Evolutionary conservation across 2,329 filamentous ascomycete species (phyloP).

Genomic region (Neonectria ditissima): DNA sequence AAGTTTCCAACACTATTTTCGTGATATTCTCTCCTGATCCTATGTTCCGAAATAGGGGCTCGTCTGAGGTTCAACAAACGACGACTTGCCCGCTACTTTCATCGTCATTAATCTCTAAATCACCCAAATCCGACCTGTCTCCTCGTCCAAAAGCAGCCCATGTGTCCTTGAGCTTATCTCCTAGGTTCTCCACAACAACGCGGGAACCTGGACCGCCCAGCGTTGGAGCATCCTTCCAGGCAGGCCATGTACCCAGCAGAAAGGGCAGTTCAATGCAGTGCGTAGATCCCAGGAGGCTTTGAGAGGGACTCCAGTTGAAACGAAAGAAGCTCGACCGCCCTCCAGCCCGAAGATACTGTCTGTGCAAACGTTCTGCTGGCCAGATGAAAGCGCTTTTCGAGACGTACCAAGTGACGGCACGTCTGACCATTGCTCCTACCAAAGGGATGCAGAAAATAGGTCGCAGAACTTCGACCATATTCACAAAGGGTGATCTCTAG

Average conservation of each 20-base stretch:
- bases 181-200: too few species aligned
- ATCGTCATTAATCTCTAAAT: too few species aligned
- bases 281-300: neutral
- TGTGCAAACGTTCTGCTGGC: neutral
- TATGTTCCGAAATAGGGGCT: too few species aligned
- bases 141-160: too few species aligned
- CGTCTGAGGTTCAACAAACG: too few species aligned
- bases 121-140: too few species aligned
- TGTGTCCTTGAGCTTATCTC: too few species aligned
- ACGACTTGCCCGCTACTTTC: too few species aligned
- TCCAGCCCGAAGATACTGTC: neutral
- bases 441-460: too few species aligned
- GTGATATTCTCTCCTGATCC: too few species aligned
- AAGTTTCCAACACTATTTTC: too few species aligned
- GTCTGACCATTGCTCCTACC: neutral
- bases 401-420: neutral
- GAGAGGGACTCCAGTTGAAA: neutral
- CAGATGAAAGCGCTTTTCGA: neutral
- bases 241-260: neutral
- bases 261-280: neutral
- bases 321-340: neutral
- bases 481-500: neutral
- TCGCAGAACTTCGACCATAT: neutral
- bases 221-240: neutral
- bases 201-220: too few species aligned